Evolutionary conservation across 2,329 filamentous ascomycete species (phyloP).

Genomic region (Acrodontium crateriforme): DNA sequence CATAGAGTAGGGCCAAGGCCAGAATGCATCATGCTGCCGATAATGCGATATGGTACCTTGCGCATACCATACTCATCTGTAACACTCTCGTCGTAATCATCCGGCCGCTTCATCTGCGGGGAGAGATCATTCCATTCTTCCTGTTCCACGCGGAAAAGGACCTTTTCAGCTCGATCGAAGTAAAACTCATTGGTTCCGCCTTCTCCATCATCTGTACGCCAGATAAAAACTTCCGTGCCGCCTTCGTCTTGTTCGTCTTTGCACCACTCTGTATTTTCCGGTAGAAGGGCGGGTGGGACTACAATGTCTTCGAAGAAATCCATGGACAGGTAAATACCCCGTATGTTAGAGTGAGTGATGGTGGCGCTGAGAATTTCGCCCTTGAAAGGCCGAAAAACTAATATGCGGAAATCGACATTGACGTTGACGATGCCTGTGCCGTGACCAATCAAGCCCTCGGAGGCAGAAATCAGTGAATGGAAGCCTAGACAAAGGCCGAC

Average conservation of each 20-base stretch:
- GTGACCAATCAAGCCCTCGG: conserved; percentile 87
- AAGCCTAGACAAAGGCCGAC: conserved; percentile 88
- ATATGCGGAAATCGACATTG: conserved; percentile 85
- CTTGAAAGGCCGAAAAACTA: conserved; percentile 93
- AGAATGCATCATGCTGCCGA: conserved; percentile 34
- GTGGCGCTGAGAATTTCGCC: conserved; percentile 78
- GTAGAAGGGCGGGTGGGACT: conserved; percentile 57
- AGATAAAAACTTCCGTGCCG: conserved; percentile 58
- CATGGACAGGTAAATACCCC: conserved; percentile 44
- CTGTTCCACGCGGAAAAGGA: conserved; percentile 70
- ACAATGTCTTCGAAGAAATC: conserved; percentile 94
- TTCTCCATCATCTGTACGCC: conserved; percentile 46
- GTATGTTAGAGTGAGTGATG: conserved; percentile 71
- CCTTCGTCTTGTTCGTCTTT: conserved; percentile 15
- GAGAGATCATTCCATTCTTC: conserved; percentile 89
- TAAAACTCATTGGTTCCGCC: conserved; percentile 51
- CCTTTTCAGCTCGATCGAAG: conserved; percentile 81
- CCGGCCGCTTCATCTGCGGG: conserved; percentile 59
- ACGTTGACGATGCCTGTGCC: conserved; percentile 87
- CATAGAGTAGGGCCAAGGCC: conserved; percentile 35
- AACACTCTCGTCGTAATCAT: conserved; percentile 36
- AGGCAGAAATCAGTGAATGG: conserved; percentile 78
- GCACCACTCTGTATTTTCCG: conserved; percentile 44
- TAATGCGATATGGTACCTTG: conserved; percentile 56
- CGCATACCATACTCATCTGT: conserved; percentile 44